Base-by-base conservation (phyloP, 2,329 filamentous ascomycete genomes). In the Fusarium bactridioides region DNA sequence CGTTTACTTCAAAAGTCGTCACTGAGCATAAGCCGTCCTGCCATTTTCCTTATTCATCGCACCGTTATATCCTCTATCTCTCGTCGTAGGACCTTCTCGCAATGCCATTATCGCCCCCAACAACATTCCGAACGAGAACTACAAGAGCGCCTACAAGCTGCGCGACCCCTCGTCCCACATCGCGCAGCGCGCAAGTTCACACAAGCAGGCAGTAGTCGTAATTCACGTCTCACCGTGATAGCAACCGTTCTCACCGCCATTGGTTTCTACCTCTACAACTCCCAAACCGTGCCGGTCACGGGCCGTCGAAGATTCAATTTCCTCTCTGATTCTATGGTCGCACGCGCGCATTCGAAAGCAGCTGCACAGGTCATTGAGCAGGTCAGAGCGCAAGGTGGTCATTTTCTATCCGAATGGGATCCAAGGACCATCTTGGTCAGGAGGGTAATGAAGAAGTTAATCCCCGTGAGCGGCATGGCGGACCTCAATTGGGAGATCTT, bases 241-340 rank as follows among this genome's bases (percentile, higher is more conserved):
- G 67, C 83, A 19, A 83, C 83, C 33, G 79, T 84, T 21, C 76
- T 80, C n/a, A 84, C 81, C 47, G 88, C 86, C 8, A 76, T 85
- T 4, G 78, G 78, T 13, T 90, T 94, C 78, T 94, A 94, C 83
- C 84, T 90, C 61, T 85, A 83, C 78, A 92, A 94, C 78, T 83
- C 93, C 45, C 91, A 95, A 80, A 88, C 87, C 37, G 92, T 95
- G 19, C 92, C 93, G 4, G 87, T 94, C 11, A 92, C 90, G 10
- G 91, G 92, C 1, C 88, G 93, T 13, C 85, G 85, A 75, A 87
- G 93, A 40, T 95, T 95, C 86, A 95, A 94, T 80, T 84, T 84
- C 27, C 80, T 84, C 10, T 90, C 93, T 59, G 85, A 87, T 54
- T 79, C 85, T 62, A 84, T 90, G 77, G 90, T 91, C 75, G 82